phyloP scores from a whole-genome alignment of 306 rosid species.

The Medicago arabica region DNA sequence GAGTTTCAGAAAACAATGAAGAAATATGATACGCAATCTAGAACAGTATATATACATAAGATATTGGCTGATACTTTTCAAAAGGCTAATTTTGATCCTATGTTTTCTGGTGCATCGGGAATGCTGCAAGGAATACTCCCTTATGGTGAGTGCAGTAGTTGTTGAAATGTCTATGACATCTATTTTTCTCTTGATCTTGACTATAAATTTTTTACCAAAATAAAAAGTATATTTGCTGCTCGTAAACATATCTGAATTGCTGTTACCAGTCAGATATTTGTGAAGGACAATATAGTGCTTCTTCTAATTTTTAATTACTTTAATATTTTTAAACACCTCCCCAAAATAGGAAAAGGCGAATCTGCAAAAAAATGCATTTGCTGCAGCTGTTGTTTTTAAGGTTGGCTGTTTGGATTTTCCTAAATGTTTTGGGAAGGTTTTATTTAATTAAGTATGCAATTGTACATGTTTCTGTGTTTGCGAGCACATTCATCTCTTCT shows the following conservation, averaged over 20 bases:
- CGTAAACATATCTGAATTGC: neutral
- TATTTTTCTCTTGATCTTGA: constrained; percentile 16
- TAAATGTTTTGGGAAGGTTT: neutral
- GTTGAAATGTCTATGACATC: constrained; percentile 29
- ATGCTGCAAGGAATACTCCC: constrained; percentile 61
- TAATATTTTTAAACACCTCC: neutral
- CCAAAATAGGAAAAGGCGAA: neutral
- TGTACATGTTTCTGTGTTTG: neutral
- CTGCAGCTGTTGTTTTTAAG: constrained; percentile 5
- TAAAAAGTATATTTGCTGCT: constrained; percentile 36
- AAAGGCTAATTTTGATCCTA: constrained; percentile 59
- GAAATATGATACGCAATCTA: constrained; percentile 49
- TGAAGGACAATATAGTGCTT: constrained; percentile 2
- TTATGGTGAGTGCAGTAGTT: constrained; percentile 13
- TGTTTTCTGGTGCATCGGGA: constrained; percentile 45
- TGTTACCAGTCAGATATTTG: constrained; percentile 16
- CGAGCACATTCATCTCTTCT: constrained; percentile 1
- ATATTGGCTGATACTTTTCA: constrained; percentile 67
- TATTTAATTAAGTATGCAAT: constrained; percentile 2
- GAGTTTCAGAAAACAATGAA: constrained; percentile 51
- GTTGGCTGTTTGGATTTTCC: constrained; percentile 14
- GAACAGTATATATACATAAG: constrained; percentile 53
- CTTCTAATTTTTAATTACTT: constrained; percentile 3
- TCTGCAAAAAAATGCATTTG: neutral
- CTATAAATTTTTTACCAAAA: constrained; percentile 26